Evolutionary conservation across 2,329 filamentous ascomycete genomes (phyloP), one percentile per base, ranked within the genome.

Genomic region (Exserohilum rostratum): DNA sequence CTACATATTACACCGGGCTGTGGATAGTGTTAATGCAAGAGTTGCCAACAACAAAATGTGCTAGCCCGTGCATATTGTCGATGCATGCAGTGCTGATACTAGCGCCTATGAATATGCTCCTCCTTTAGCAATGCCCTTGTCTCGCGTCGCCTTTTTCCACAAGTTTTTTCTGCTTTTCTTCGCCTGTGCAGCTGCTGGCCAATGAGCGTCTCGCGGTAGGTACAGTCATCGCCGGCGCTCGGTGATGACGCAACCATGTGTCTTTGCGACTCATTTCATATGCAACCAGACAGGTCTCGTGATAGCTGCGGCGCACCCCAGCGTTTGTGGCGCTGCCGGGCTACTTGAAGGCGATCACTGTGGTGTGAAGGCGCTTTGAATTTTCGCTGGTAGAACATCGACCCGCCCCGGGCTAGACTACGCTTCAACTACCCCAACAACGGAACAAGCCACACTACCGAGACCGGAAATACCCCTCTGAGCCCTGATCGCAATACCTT

Each of bases 221-320:
- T 58, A 58, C 50, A 53, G 62, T 60, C 58, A 61, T 58, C 51
- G 47, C 44, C 55, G 46, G 45, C 20, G 30, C 34, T 33, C 46
- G 29, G 35, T 34, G 25, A 25, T 50, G 46, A 53, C 51, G 51
- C 51, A 40, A 50, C 38, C n/a, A 38, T 30, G 31, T 38, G 27
- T 53, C 51, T 50, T 50, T 27, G 31, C 46, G 31, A 53, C 51
- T 53, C 51, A 53, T 48, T 29, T 27, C 38, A 17, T 15, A 4
- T 38, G 30, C 40, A 33, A 38, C 25, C 13, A 43, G 27, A 18
- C 25, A 29, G 27, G 29, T 5, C 25, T 40, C 17, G 31, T 11
- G 31, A 29, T 53, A 31, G 31, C 29, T 25, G 43, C 22, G 45
- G 38, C 47, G 38, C n/a, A 50, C 27, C n/a, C 17, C 38, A 38